Conservation (phyloP, 371 early-diverging fungal genomes). For the Mortierella sp. region DNA sequence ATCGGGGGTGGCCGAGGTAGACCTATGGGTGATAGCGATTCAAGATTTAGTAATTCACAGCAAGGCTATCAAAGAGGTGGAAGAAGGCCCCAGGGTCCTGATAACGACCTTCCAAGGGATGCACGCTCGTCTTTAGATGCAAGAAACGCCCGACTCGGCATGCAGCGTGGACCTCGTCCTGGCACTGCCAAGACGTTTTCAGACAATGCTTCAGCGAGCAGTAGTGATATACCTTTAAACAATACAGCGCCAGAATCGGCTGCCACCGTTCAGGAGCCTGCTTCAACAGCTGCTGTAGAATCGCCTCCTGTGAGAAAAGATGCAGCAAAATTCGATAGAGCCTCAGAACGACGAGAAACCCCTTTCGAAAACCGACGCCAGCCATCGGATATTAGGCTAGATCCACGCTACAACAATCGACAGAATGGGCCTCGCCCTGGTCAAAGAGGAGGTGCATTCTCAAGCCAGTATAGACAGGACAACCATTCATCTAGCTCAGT, state of each 20-base stretch:
- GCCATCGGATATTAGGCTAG: slow-evolving; percentile 16
- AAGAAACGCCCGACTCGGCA: slow-evolving; percentile 20
- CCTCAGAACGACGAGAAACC: neutral
- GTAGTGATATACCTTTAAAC: neutral
- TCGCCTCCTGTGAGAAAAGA: neutral
- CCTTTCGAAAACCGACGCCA: slow-evolving; percentile 7
- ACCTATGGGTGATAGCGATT: neutral
- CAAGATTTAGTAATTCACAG: slow-evolving; percentile 12
- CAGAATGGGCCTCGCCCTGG: slow-evolving; percentile 4
- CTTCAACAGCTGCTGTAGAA: neutral
- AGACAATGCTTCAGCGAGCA: neutral
- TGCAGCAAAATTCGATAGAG: neutral
- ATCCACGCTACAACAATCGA: slow-evolving; percentile 12
- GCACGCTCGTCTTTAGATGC: slow-evolving; percentile 40
- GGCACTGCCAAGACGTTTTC: neutral
- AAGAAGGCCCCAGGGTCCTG: slow-evolving; percentile 13
- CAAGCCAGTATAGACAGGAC: slow-evolving; percentile 14
- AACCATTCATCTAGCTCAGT: slow-evolving; percentile 2
- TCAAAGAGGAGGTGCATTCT: slow-evolving; percentile 3
- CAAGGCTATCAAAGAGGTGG: slow-evolving; percentile 20
- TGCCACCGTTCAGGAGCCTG: neutral
- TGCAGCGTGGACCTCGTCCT: slow-evolving; percentile 20
- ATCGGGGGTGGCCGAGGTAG: slow-evolving; percentile 13
- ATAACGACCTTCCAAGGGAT: slow-evolving; percentile 15
- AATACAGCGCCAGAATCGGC: neutral